Percentiles rank a stretch among this genome's conserved stretches.
Evolutionary conservation across 2,329 filamentous ascomycete genomes (phyloP).

Genomic region (Mycocentrospora acerina): DNA sequence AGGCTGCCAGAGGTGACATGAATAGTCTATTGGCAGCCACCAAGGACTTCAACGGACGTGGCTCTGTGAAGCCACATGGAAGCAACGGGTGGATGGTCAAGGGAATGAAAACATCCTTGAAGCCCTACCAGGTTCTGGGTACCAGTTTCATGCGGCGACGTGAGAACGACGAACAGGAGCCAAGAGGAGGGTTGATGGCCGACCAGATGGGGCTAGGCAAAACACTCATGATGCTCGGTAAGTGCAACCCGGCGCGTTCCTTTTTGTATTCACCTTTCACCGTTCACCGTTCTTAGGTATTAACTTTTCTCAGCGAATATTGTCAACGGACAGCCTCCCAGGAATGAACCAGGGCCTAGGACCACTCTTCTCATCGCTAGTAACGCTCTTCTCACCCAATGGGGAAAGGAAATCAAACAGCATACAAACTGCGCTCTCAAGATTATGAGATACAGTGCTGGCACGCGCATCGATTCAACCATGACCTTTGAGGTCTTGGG

Average conservation of each 20-base stretch:
- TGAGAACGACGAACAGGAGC: conserved; percentile 45
- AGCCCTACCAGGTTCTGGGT: conserved; percentile 55
- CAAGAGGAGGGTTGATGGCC: conserved; percentile 45
- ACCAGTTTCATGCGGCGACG: conserved; percentile 57
- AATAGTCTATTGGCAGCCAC: conserved; percentile 41
- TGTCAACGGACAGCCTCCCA: conserved; percentile 39
- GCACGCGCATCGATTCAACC: conserved; percentile 27
- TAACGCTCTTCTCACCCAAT: conserved; percentile 45
- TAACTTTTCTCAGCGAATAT: conserved; percentile 43
- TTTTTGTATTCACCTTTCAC: neutral
- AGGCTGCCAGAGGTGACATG: conserved; percentile 39
- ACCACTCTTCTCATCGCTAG: conserved; percentile 49
- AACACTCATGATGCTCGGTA: conserved; percentile 42
- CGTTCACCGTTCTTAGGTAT: neutral
- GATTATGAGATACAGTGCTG: conserved; percentile 31
- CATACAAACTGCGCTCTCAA: conserved; percentile 23
- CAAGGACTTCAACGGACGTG: conserved; percentile 45
- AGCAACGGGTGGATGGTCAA: conserved; percentile 47
- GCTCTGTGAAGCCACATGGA: conserved; percentile 33
- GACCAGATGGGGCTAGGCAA: conserved; percentile 49
- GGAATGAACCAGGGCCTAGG: conserved; percentile 8
- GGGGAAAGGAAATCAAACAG: conserved; percentile 35
- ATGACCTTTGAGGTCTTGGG: conserved; percentile 10
- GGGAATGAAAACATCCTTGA: conserved; percentile 52
- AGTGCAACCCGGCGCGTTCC: neutral